Conservation (phyloP, 805 yeast species). For the Dipodascopsis tothii region DNA sequence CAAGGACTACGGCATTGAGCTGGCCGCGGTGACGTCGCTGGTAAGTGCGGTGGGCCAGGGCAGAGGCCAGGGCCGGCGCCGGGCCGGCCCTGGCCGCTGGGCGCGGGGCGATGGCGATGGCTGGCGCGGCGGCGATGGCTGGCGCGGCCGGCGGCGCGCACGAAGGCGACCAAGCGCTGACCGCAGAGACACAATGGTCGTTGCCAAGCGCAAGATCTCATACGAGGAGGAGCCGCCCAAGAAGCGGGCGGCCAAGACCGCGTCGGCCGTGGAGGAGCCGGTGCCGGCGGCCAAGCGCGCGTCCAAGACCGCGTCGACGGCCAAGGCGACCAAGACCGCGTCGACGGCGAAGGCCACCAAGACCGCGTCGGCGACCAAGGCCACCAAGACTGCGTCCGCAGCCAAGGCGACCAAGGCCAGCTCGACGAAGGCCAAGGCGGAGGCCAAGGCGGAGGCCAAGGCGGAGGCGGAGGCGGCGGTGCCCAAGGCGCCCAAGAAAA, state of each 20-base stretch:
- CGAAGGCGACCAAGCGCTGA: slow-evolving; percentile 1
- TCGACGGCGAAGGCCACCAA: too few species aligned
- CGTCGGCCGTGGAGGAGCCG: neutral
- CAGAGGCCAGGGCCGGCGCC: too few species aligned
- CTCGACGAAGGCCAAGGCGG: neutral
- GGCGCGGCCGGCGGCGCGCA: too few species aligned
- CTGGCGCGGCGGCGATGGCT: too few species aligned
- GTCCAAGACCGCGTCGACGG: neutral
- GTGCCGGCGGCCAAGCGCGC: neutral
- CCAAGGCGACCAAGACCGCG: neutral
- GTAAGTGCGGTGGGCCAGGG: too few species aligned
- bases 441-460: neutral
- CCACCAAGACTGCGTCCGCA: too few species aligned
- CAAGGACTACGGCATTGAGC: too few species aligned
- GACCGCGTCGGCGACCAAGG: too few species aligned
- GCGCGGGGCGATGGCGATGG: too few species aligned
- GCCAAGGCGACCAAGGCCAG: neutral
- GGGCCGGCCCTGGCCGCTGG: too few species aligned
- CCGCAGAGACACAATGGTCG: neutral
- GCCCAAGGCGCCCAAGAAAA: neutral
- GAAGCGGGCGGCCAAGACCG: neutral
- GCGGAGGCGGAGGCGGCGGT: neutral
- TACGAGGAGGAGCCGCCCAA: neutral
- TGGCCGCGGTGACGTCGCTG: too few species aligned
- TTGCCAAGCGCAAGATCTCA: slow-evolving; percentile 1